Evolutionary conservation across 345 rosid species (phyloP).

Genomic region (Euphorbia pulcherrima): DNA sequence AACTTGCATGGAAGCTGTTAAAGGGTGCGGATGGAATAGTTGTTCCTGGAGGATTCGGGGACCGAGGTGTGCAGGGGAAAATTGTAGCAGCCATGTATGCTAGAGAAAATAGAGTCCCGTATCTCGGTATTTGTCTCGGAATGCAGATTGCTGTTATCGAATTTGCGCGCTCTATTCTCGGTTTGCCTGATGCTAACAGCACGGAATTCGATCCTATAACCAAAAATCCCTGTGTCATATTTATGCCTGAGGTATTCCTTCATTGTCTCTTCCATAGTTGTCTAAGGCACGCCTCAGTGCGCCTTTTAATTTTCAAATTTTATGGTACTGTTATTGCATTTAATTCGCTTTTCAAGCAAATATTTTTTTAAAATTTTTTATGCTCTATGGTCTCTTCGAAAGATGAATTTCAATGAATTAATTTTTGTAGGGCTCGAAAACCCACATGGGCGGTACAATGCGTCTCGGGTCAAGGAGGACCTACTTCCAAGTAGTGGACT

Average conservation of each 20-base stretch:
- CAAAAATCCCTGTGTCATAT: conserved; percentile 71
- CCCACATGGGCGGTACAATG: conserved; percentile 99
- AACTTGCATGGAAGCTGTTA: conserved; percentile 80
- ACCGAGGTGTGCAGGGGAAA: conserved; percentile 94
- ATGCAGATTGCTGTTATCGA: conserved; percentile 98
- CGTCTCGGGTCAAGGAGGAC: conserved; percentile 91
- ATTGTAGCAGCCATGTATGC: conserved; percentile 90
- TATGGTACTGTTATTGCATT: too few species aligned
- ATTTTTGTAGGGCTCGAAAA: conserved; percentile 75
- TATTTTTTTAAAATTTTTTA: too few species aligned
- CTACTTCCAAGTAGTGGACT: conserved; percentile 59
- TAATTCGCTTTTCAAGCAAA: too few species aligned
- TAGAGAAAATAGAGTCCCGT: conserved; percentile 82
- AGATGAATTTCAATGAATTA: too few species aligned
- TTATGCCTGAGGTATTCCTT: conserved; percentile 83
- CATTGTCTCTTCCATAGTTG: too few species aligned
- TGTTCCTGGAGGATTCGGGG: conserved; percentile 99
- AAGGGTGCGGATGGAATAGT: conserved; percentile 82
- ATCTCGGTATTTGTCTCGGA: conserved; percentile 96
- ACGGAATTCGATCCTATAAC: conserved; percentile 74
- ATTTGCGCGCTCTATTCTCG: conserved; percentile 80
- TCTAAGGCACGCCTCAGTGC: too few species aligned
- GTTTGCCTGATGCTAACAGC: conserved; percentile 79
- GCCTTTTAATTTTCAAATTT: too few species aligned
- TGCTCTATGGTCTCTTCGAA: too few species aligned